Base-by-base conservation (phyloP, 2,329 filamentous ascomycete genomes). In the Neurospora sp. region DNA sequence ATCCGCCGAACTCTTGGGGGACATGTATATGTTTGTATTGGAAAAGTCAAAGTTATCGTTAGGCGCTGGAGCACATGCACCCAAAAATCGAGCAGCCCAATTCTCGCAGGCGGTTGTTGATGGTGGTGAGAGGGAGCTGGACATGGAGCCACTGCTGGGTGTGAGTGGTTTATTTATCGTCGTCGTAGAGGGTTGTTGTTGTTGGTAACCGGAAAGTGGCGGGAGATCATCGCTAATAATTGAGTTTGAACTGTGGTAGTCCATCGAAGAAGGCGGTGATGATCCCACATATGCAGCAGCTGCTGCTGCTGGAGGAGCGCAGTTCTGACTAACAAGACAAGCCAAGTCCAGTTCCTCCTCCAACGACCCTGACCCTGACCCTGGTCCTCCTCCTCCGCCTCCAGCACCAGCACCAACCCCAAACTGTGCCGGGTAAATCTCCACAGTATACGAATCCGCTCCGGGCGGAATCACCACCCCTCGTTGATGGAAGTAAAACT, bases 401-500 rank as follows among this genome's bases (percentile, higher is more conserved):
- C 12, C 57, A 36, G 8, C 57, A 52, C 36, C 66, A 17, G 37
- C 38, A 23, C 72, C 70, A 6, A 77, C 76, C 11, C 75, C 74
- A 69, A 87, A 83, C 2, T 81, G 79, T 3, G 76, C 75, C 0
- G 82, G 74, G 66, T 86, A 83, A 28, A 91, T 79, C 67, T 90
- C 84, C 8, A 86, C 85, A 66, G 86, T 85, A 1, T 91, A 82
- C 69, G 86, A 88, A 19, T 91, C 88, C 10, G 85, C 83, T 10
- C 83, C 81, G 0, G 86, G 84, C 10, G 90, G 86, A 68, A 93
- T 88, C 66, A 82, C 77, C 38, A 93, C 86, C 5, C 89, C 89
- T 38, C 86, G 85, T 67, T 86, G 83, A 52, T 84, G 85, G 2
- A 96, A 81, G 76, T 93, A 96, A 12, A 86, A 83, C 78, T 96